Evolutionary conservation across 306 rosid species (phyloP), one percentile per base, ranked within the genome.

Genomic region (Lotus japonicus): DNA sequence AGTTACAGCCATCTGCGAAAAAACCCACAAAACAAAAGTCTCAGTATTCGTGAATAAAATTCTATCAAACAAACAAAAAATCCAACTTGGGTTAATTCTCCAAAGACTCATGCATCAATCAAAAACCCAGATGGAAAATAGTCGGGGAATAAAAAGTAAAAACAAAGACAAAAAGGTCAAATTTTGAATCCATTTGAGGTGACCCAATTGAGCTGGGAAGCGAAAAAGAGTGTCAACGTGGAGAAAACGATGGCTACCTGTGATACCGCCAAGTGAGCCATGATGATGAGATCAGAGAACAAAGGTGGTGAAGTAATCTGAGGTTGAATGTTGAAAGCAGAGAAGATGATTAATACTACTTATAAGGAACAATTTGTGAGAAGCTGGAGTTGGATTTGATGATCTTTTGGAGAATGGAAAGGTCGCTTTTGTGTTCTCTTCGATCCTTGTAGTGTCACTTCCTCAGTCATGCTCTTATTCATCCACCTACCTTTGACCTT

Each of bases 401-500:
- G 75, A 70, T 63, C 82, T 72, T 58, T 81, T 77, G 77, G 80
- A 8, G 64, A 44, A 65, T 7, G 71, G 82, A 81, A 81, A 64
- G 71, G 85, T 41, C 80, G 53, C 13, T 19, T 41, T 77, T 51
- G n/a, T n/a, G n/a, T 46, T 28, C 39, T 5, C 36, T 57, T 58
- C 74, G 52, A 77, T 70, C 31, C 59, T 69, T 48, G 52, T 60
- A 72, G 49, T 52, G 55, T 14, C 49, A 9, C 54, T 10, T 6
- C 3, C 33, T 46, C 50, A 7, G 0, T 26, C 33, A 21, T 2
- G 51, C 28, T 0, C 33, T 68, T 64, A 7, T 28, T 38, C 36
- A 41, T 53, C 16, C 7, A 35, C 39, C 39, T 21, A 35, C 8
- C 41, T 35, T 56, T 0, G 12, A 1, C 62, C 62, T 12, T 12